Evolutionary conservation across 768 basidiomycete species (phyloP), one percentile per base, ranked within the genome.

Genomic region (Paxillus involutus): DNA sequence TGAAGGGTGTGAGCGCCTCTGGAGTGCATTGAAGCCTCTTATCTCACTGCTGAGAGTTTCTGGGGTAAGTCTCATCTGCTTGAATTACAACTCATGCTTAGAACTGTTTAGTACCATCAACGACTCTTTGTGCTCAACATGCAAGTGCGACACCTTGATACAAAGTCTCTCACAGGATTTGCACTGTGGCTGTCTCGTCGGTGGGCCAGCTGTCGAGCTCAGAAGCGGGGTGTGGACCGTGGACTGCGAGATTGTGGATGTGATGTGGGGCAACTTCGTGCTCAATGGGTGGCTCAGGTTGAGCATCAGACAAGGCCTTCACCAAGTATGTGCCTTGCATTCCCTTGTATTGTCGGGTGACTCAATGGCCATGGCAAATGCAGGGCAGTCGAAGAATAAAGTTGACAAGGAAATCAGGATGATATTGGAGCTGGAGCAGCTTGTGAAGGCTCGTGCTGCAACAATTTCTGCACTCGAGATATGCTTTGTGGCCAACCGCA

Each of bases 1-100:
- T n/a, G n/a, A n/a, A n/a, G n/a, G n/a, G 3, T 56, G 66, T 1
- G 73, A 77, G 46, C 47, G 72, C 13, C 32, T 70, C 0, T 77
- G 75, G 75, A 68, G 66, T 1, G 52, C 59, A 0, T 39, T 68
- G 8, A 42, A 59, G 12, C 53, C 50, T 16, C 54, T 68, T 0
- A 63, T 70, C 13, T 44, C 63, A 0, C 32, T 55, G 8, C 53
- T 64, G 7, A 44, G 60, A 12, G 48, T 53, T 0, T 61, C 60
- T 36, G 60, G 60, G 43, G 67, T 67, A 49, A 44, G 63, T 52
- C 12, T 37, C 37, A 7, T 35, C n/a, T n/a, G n/a, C n/a, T n/a
- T n/a, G n/a, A n/a, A n/a, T n/a, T n/a, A n/a, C n/a, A n/a, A n/a
- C n/a, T n/a, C n/a, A 59, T 19, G 41, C 39, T 10, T 51, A 55